Evolutionary conservation across 371 early-diverging fungal species (phyloP).

Genomic region (Nosema muscidifuracis): DNA sequence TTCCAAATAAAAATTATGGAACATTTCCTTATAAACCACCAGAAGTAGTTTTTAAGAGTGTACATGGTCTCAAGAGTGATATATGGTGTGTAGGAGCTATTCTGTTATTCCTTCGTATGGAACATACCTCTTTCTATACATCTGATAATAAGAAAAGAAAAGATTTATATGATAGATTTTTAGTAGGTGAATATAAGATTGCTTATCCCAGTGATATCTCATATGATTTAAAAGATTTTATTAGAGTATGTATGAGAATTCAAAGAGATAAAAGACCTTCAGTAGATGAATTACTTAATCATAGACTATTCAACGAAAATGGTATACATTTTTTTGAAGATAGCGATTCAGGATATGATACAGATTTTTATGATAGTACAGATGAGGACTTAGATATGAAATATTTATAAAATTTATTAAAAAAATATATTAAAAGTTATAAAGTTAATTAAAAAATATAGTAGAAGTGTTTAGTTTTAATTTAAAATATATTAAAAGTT

Average conservation of each 20-base stretch:
- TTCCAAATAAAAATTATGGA: constrained; percentile 61
- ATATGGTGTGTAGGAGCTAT: constrained; percentile 63
- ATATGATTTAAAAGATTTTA: constrained; percentile 54
- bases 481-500: too few relatives aligned
- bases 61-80: constrained; percentile 61
- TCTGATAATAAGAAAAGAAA: constrained; percentile 44
- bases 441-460: too few relatives aligned
- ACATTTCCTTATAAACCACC: constrained; percentile 65
- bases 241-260: constrained; percentile 53
- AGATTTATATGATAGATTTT: constrained; percentile 49
- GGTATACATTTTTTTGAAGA: neutral
- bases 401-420: too few relatives aligned
- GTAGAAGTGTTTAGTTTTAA: too few relatives aligned
- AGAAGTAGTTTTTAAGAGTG: constrained; percentile 56
- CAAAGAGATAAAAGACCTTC: constrained; percentile 53
- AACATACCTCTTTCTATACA: constrained; percentile 53
- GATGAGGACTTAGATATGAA: neutral
- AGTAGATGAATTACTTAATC: constrained; percentile 54
- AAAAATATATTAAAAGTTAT: too few relatives aligned
- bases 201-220: constrained; percentile 47
- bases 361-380: neutral
- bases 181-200: constrained; percentile 42
- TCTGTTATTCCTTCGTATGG: constrained; percentile 50
- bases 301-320: constrained; percentile 53
- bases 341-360: neutral